phyloP scores from a whole-genome alignment of 2,329 filamentous ascomycete species.

The Xylaria multiplex region DNA sequence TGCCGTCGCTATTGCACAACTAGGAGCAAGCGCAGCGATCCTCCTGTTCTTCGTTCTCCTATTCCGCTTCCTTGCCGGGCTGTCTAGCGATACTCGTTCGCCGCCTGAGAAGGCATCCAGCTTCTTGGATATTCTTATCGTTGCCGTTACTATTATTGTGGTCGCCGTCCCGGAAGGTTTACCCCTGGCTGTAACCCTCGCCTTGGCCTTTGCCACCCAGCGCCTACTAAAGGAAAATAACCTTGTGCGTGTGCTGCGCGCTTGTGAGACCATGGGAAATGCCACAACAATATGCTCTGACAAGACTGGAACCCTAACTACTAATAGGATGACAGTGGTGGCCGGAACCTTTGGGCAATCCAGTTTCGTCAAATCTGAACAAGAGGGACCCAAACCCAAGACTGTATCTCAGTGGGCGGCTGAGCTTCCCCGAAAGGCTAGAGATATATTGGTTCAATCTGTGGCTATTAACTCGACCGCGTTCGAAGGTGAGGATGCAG shows the following conservation, averaged over 20 bases:
- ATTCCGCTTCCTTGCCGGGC: constrained; percentile 76
- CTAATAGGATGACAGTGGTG: constrained; percentile 81
- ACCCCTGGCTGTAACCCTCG: constrained; percentile 74
- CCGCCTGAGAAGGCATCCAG: constrained; percentile 69
- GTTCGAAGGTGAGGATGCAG: constrained; percentile 62
- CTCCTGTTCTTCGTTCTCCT: constrained; percentile 82
- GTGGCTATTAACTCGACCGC: constrained; percentile 68
- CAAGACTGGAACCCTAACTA: constrained; percentile 79
- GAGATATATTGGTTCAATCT: constrained; percentile 54
- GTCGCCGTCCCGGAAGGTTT: constrained; percentile 76
- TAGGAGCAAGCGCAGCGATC: constrained; percentile 73
- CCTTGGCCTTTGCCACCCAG: constrained; percentile 73
- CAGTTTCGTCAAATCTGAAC: constrained; percentile 45
- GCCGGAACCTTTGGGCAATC: constrained; percentile 71
- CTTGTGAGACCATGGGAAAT: constrained; percentile 78
- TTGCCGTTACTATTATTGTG: constrained; percentile 73
- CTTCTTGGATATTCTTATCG: constrained; percentile 71
- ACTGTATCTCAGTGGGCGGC: constrained; percentile 49
- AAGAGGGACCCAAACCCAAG: constrained; percentile 35
- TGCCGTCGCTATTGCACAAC: constrained; percentile 61
- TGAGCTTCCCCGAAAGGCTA: constrained; percentile 45
- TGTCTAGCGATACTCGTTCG: constrained; percentile 60
- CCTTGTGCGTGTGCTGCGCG: constrained; percentile 72
- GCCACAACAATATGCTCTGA: constrained; percentile 82
- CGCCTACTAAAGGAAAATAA: constrained; percentile 77